Conservation (phyloP, 257 asterid genomes). For the Fraxinus cuspidata region DNA sequence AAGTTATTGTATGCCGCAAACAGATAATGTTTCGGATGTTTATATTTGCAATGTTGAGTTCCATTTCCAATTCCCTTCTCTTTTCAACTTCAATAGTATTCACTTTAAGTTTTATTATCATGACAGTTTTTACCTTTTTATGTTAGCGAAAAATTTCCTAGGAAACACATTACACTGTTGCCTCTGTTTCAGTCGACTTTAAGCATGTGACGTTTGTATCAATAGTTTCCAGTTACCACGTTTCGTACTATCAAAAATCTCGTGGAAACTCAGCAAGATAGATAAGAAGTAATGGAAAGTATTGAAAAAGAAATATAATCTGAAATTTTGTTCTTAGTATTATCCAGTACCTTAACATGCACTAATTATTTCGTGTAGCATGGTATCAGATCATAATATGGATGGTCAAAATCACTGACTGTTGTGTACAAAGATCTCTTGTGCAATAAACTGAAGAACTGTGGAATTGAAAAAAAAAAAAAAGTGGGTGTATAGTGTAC, state of each 20-base stretch:
- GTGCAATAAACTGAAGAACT: neutral
- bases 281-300: neutral
- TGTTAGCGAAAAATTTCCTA: neutral
- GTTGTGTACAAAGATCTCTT: neutral
- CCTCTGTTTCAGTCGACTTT: neutral
- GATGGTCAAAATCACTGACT: neutral
- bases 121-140: neutral
- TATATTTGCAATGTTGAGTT: neutral
- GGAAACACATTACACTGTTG: neutral
- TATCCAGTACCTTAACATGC: neutral
- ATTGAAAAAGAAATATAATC: neutral
- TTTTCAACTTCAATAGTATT: neutral
- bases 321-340: neutral
- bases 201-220: neutral
- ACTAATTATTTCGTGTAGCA: neutral
- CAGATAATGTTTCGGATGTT: neutral
- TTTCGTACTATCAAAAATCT: neutral
- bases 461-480: neutral
- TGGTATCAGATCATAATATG: neutral
- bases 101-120: neutral
- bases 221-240: neutral
- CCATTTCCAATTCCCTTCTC: neutral
- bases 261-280: neutral
- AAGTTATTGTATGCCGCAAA: neutral
- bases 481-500: neutral